phyloP scores from a whole-genome alignment of 139 green algal genomes.

The Chlamydomonas sp. region DNA sequence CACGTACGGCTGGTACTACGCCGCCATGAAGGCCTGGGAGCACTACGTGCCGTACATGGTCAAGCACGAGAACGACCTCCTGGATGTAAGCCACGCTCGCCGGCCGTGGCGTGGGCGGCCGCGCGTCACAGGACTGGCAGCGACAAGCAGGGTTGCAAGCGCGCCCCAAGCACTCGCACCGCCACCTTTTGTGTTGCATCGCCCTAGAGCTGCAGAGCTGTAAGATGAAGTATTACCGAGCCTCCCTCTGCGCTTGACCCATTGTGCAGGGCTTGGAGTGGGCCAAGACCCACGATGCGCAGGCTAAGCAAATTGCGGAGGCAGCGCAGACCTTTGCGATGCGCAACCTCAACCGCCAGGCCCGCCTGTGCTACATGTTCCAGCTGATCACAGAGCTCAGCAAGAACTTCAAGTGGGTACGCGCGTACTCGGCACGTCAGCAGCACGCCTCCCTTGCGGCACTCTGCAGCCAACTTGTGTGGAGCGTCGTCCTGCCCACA shows the following conservation, averaged over 20 bases:
- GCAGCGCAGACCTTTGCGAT: slow-evolving; percentile 17
- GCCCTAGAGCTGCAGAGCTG: too few relatives aligned
- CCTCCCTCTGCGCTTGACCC: background rate
- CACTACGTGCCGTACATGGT: slow-evolving; percentile 35
- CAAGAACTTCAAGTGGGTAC: slow-evolving; percentile 21
- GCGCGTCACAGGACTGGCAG: too few relatives aligned
- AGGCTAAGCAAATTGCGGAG: slow-evolving; percentile 13
- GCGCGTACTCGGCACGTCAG: background rate
- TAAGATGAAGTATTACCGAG: too few relatives aligned
- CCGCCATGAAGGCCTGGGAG: slow-evolving; percentile 19
- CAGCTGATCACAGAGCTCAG: slow-evolving; percentile 21
- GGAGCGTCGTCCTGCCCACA: too few relatives aligned
- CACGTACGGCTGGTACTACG: slow-evolving; percentile 36
- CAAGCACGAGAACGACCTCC: slow-evolving; percentile 32
- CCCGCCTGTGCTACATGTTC: slow-evolving; percentile 36
- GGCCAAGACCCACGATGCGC: slow-evolving; percentile 1
- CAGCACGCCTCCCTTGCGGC: too few relatives aligned
- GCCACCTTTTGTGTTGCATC: too few relatives aligned
- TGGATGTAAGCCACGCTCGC: background rate
- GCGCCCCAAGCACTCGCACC: too few relatives aligned
- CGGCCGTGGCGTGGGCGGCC: background rate
- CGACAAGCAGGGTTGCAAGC: too few relatives aligned
- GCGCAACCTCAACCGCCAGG: slow-evolving; percentile 27
- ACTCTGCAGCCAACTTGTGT: too few relatives aligned
- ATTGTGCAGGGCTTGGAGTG: background rate